These are phyloP conservation scores for Tuber indicum DNA, from an alignment of 495 filamentous ascomycete species.

Conservation along the genomic window DNA sequence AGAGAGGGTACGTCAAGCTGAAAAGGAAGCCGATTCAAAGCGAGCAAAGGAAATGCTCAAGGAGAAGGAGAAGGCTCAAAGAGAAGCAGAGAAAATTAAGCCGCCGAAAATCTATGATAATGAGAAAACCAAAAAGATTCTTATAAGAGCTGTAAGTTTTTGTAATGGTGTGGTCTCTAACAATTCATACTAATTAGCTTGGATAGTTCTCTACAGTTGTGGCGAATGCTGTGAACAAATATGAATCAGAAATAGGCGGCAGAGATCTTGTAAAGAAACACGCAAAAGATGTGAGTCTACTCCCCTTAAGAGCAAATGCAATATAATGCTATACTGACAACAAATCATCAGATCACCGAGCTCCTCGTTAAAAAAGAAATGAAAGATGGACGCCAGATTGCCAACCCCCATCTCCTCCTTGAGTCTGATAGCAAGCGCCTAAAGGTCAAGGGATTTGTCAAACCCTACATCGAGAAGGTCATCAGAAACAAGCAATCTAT, in stretches of 20 bases:
- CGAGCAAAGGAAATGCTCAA: constrained; percentile 11
- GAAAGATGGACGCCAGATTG: constrained; percentile 34
- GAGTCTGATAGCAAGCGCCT: constrained; percentile 33
- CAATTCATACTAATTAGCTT: constrained; percentile 13
- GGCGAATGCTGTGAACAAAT: constrained; percentile 38
- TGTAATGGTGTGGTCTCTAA: not conserved
- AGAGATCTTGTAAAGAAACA: constrained; percentile 37
- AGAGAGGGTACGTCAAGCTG: constrained; percentile 22
- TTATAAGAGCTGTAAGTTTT: constrained; percentile 35
- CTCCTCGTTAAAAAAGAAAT: constrained; percentile 38
- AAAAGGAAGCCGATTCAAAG: constrained; percentile 16
- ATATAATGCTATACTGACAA: constrained; percentile 7
- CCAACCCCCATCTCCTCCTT: constrained; percentile 37
- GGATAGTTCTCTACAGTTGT: constrained; percentile 38
- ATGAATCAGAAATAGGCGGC: constrained; percentile 32
- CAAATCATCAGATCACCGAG: constrained; percentile 25
- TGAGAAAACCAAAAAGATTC: constrained; percentile 38
- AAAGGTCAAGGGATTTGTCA: constrained; percentile 37
- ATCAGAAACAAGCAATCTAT: constrained; percentile 12
- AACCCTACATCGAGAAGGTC: constrained; percentile 37
- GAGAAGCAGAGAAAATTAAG: constrained; percentile 29
- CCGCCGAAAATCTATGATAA: constrained; percentile 38
- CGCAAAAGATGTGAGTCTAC: constrained; percentile 35
- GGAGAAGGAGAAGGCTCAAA: constrained; percentile 31
- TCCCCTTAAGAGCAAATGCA: not conserved